Evolutionary conservation across 352 stramenopile species (phyloP), one percentile per base, ranked within the genome.

Genomic region (Globisporangium iwayamae): DNA sequence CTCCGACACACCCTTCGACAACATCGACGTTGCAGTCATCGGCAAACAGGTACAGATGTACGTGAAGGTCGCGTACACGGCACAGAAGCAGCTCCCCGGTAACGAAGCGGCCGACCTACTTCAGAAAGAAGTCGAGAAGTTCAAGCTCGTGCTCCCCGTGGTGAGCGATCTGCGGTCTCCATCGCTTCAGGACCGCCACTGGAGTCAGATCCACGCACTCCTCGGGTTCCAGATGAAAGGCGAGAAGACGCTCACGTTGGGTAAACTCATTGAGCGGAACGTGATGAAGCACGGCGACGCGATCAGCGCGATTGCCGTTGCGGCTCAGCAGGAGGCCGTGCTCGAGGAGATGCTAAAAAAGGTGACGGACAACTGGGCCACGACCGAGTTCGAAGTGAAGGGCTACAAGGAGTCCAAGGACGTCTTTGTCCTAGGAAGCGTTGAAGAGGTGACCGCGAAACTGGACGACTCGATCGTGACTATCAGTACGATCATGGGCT

Each of bases 311-410:
- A 87, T 97, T 41, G 84, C 91, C 0, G 91, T 94, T 1, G 75
- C 90, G 0, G 91, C 93, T 0, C 87, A 97, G 56, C 92, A 98
- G 58, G 93, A 98, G 69, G 67, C 76, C 0, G 90, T 98, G 1
- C 74, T 98, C 0, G 93, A 98, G 62, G 90, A 94, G 63, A 98
- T 97, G 90, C 85, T 98, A 28, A 84, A 87, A 30, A 98, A 98
- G 68, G 90, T 98, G n/a, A 92, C 78, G 0, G 75, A 86, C n/a
- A 84, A 77, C 7, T 98, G 93, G 93, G 76, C 89, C 1, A 85
- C 74, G 5, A 93, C 84, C 4, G 90, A 98, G 68, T 96, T 98
- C 51, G 90, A 98, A 45, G 89, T 98, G 11, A 97, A 97, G 47
- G 69, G 67, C 2, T 97, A 98, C 74, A 98, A 98, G 62, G 93